These are phyloP conservation scores for Debaryomyces sp. DNA, from an alignment of 1,139 yeast genomes.

Conservation along the genomic window DNA sequence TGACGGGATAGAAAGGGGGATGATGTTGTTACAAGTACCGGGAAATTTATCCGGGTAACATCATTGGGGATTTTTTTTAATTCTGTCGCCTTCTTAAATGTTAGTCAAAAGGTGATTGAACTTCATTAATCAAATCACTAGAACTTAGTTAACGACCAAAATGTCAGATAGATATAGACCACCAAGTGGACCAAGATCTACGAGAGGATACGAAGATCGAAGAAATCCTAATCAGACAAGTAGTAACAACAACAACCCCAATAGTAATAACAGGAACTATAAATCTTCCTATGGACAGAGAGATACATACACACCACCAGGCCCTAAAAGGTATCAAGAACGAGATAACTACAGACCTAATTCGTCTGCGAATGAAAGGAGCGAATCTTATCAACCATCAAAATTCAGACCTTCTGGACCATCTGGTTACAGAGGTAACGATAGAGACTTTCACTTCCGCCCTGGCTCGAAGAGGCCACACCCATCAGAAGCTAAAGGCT, in stretches of 20 bases:
- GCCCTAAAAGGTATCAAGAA: constrained; percentile 18
- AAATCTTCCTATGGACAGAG: constrained; percentile 11
- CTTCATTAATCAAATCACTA: background rate
- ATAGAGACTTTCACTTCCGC: constrained; percentile 7
- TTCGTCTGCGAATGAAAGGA: constrained; percentile 3
- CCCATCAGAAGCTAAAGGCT: constrained; percentile 24
- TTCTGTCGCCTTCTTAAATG: constrained; percentile 6
- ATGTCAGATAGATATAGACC: constrained; percentile 51
- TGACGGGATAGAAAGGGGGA: background rate
- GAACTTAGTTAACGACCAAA: background rate
- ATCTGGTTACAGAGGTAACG: constrained; percentile 11
- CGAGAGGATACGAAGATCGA: constrained; percentile 20
- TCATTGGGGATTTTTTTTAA: background rate
- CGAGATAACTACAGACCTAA: constrained; percentile 22
- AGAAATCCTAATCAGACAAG: constrained; percentile 6
- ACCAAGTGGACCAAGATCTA: constrained; percentile 38
- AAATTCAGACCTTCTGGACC: constrained; percentile 16
- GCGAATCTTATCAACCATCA: constrained; percentile 9
- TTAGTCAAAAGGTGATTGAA: background rate
- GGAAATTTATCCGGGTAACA: constrained; percentile 9
- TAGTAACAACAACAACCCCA: constrained; percentile 3
- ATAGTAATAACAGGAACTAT: constrained; percentile 5
- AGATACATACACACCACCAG: constrained; percentile 16
- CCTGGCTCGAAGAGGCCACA: constrained; percentile 18
- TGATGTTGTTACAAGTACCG: background rate